Evolutionary conservation across 306 rosid genomes (phyloP).

Genomic region (Cyclanthera cordifolia): DNA sequence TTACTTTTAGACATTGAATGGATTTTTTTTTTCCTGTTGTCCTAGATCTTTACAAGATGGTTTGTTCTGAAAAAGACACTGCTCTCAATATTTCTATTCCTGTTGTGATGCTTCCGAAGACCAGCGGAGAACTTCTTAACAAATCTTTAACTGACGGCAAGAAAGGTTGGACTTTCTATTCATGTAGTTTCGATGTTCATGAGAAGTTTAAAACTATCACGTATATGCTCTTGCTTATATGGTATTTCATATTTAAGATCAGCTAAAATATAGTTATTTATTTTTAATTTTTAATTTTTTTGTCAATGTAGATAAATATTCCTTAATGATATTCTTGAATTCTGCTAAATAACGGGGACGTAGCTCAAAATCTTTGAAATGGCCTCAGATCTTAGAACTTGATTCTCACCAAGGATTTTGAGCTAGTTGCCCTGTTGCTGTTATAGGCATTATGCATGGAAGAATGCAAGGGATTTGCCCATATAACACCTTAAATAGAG

Average conservation of each 20-base stretch:
- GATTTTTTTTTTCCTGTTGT: constrained; percentile 16
- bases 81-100: constrained; percentile 48
- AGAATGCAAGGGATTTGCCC: not conserved
- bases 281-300: too few species aligned
- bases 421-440: not conserved
- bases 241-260: not conserved
- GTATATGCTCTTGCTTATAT: not conserved
- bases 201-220: not conserved
- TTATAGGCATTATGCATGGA: not conserved
- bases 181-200: not conserved
- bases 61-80: constrained; percentile 39
- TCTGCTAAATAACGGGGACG: not conserved
- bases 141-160: constrained; percentile 34
- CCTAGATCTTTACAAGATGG: constrained; percentile 55
- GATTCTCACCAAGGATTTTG: not conserved
- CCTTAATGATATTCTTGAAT: constrained; percentile 2
- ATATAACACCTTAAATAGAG: not conserved
- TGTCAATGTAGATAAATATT: not conserved
- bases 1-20: not conserved
- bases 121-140: constrained; percentile 46
- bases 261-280: not conserved
- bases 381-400: not conserved
- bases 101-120: constrained; percentile 46
- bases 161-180: constrained; percentile 34
- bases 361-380: not conserved